Percentiles rank a stretch among this genome's conserved stretches.
Evolutionary conservation across 1,139 yeast species (phyloP).

Genomic region (Yamadazyma triangularis): DNA sequence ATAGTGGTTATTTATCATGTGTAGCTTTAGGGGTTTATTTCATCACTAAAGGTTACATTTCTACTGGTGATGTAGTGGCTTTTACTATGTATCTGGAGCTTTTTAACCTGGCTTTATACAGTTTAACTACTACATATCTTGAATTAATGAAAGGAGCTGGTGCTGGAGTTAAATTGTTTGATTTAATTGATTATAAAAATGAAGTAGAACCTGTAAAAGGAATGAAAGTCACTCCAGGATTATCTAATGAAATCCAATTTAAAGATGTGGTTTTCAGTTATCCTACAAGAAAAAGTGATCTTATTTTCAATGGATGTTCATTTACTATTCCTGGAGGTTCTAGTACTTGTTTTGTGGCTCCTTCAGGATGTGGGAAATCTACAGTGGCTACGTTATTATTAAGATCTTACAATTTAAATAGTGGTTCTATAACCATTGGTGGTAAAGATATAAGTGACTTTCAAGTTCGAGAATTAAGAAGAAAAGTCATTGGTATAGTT

Average conservation of each 20-base stretch:
- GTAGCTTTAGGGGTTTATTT: constrained; percentile 43
- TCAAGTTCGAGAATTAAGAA: constrained; percentile 68
- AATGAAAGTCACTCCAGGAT: constrained; percentile 20
- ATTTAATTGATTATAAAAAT: constrained; percentile 41
- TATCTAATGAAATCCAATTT: constrained; percentile 58
- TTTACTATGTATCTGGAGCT: constrained; percentile 49
- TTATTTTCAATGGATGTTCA: constrained; percentile 60
- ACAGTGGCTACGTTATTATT: constrained; percentile 73
- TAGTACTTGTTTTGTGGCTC: constrained; percentile 85
- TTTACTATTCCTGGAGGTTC: constrained; percentile 64
- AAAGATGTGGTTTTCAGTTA: constrained; percentile 67
- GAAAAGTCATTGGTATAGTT: constrained; percentile 69
- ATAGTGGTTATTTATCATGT: constrained; percentile 43
- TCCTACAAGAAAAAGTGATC: constrained; percentile 82
- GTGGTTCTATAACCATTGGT: constrained; percentile 64
- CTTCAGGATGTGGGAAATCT: constrained; percentile 90
- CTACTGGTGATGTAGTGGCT: constrained; percentile 45
- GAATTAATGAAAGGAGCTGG: constrained; percentile 56
- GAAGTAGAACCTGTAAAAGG: constrained; percentile 43
- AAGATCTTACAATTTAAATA: constrained; percentile 56
- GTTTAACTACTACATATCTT: constrained; percentile 49
- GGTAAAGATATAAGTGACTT: constrained; percentile 59
- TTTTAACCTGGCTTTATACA: constrained; percentile 45
- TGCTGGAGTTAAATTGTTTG: constrained; percentile 47
- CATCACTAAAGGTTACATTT: constrained; percentile 39